Evolutionary conservation across 345 rosid species (phyloP).

Genomic region (Syzygium grande): DNA sequence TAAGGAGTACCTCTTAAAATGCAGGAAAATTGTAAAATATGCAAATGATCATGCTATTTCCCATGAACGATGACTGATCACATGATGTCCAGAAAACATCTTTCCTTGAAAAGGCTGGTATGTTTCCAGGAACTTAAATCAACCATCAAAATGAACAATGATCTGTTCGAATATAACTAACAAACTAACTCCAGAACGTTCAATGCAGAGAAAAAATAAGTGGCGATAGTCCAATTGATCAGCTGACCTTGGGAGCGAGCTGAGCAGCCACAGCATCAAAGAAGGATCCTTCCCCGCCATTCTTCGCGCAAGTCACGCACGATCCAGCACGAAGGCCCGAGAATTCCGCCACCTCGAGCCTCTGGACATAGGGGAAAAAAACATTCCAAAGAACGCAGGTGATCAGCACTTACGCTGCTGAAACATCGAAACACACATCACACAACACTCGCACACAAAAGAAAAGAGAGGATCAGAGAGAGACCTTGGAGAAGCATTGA

Average conservation of each 20-base stretch:
- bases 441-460: neutral
- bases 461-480: neutral
- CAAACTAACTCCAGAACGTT: neutral
- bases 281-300: conserved; percentile 48
- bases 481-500: conserved; percentile 75
- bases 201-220: neutral
- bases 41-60: neutral
- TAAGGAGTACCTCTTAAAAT: neutral
- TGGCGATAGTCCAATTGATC: neutral
- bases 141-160: neutral
- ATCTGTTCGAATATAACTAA: neutral
- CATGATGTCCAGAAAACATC: neutral
- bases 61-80: neutral
- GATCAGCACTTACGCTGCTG: neutral
- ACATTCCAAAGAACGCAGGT: neutral
- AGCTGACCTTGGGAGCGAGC: conserved; percentile 52
- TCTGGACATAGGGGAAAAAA: conserved; percentile 30
- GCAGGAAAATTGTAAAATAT: neutral
- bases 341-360: conserved; percentile 65
- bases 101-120: neutral
- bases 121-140: neutral
- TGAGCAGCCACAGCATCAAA: conserved; percentile 68
- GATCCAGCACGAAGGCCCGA: conserved; percentile 62
- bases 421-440: neutral
- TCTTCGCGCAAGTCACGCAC: conserved; percentile 23